Percentiles rank a stretch among this genome's conserved stretches.
phyloP scores from a whole-genome alignment of 305 asterid genomes.

The Rubia peregrina region DNA sequence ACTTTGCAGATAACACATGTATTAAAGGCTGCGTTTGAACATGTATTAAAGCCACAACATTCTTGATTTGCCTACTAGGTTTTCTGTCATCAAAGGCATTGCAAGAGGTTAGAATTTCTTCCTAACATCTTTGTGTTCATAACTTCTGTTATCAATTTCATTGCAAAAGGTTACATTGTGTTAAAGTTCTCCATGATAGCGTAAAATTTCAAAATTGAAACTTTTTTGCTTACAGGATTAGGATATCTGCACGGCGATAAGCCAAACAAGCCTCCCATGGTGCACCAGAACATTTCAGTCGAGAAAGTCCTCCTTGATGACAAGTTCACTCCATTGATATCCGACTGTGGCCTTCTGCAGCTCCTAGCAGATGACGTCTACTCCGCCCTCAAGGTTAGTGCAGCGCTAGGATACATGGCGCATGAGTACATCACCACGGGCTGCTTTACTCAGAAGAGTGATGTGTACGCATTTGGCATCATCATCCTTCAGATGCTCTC shows the following conservation, averaged over 20 bases:
- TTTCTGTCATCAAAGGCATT: slow-evolving; percentile 73
- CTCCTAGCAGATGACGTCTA: slow-evolving; percentile 91
- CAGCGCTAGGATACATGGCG: slow-evolving; percentile 93
- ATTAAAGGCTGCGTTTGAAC: no score
- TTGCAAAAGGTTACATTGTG: not conserved
- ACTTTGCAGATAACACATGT: no score
- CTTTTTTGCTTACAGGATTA: slow-evolving; percentile 40
- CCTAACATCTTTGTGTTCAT: not conserved
- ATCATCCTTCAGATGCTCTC: slow-evolving; percentile 76
- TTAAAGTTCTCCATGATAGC: no score
- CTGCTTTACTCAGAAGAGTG: slow-evolving; percentile 88
- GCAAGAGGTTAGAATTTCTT: slow-evolving; percentile 59
- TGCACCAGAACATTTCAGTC: slow-evolving; percentile 82
- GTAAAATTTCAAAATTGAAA: not conserved
- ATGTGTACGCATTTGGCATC: slow-evolving; percentile 85
- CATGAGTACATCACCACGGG: slow-evolving; percentile 94
- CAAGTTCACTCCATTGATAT: slow-evolving; percentile 51
- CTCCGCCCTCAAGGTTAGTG: slow-evolving; percentile 93
- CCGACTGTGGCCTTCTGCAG: slow-evolving; percentile 73
- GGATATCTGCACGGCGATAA: slow-evolving; percentile 61
- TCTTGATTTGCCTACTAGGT: slow-evolving; percentile 79
- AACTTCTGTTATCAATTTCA: not conserved
- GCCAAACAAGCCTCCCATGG: slow-evolving; percentile 48
- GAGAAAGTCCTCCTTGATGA: slow-evolving; percentile 69
- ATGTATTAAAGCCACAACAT: slow-evolving; percentile 1